Evolutionary conservation across 768 basidiomycete genomes (phyloP), one percentile per base, ranked within the genome.

Genomic region (Podaxis rugospora): DNA sequence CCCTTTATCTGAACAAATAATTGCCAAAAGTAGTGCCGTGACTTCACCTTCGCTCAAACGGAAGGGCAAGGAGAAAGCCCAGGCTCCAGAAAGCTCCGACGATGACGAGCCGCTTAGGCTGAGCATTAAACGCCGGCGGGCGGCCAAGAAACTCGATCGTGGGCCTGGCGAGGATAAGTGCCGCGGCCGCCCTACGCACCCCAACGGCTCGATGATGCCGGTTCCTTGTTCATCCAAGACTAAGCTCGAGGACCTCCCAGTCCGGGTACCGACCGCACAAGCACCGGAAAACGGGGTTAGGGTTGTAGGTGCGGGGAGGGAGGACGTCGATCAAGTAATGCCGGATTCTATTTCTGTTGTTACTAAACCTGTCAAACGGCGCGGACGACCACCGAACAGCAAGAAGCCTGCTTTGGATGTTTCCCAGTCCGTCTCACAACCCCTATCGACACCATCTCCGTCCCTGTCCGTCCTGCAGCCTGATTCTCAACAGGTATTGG

Each of bases 181-280:
- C 14, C 18, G 1, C 0, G 27, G 18, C 6, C 27, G 0, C 25
- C 36, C 21, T 13, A 25, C 1, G 21, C 5, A 40, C 10, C 3
- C 9, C 2, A 23, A 9, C 16, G 2, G 1, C 10, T 23, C 10
- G 25, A 49, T 21, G n/a, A 21, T 23, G 23, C 23, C 54, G 39
- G 28, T 55, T n/a, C 39, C 54, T 40, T 55, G 54, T 40, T 55
- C 54, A 23, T 55, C 54, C 11, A 55, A 42, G 54, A 55, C 39
- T 4, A 55, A 14, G 9, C 37, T 40, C 37, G 54, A 55, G 21
- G 54, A 55, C 21, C 23, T 55, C 7, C 54, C 39, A 6, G 16
- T n/a, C 25, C 16, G 18, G 21, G 13, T 10, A 25, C 25, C 39
- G 6, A 16, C 7, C 25, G 11, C 21, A 27, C 47, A 49, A 23